Conservation (phyloP, 257 asterid species). For the Solanum chiquidenum region DNA sequence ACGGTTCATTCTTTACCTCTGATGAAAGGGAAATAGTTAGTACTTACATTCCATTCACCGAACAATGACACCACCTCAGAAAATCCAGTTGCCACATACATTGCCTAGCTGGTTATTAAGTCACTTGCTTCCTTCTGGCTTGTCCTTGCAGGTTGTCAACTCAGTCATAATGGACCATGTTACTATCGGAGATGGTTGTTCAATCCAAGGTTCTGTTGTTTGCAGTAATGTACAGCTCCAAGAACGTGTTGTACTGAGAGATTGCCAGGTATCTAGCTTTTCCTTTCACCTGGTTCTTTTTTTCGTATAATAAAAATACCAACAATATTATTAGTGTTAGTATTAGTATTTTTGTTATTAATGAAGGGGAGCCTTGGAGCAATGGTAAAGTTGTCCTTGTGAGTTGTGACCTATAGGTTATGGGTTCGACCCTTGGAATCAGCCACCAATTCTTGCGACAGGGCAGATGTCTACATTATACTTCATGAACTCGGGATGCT, state of each 20-base stretch:
- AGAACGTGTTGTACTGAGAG: constrained; percentile 83
- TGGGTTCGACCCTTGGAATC: neutral
- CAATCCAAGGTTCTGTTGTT: constrained; percentile 83
- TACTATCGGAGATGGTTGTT: constrained; percentile 82
- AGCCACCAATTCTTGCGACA: neutral
- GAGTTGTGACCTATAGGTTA: neutral
- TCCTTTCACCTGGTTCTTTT: neutral
- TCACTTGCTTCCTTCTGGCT: neutral
- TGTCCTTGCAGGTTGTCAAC: constrained; percentile 56
- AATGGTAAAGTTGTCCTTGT: neutral
- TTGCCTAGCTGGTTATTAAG: neutral
- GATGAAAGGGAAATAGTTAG: neutral
- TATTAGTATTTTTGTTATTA: neutral
- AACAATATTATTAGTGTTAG: neutral
- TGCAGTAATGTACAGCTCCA: constrained; percentile 93
- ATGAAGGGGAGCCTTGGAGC: neutral
- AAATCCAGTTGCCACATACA: neutral
- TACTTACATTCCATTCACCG: neutral
- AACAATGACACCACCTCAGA: neutral
- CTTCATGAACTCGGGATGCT: neutral
- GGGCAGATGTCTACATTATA: neutral
- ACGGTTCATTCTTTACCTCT: neutral
- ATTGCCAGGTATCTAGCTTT: constrained; percentile 62
- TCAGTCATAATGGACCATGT: constrained; percentile 95
- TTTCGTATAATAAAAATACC: neutral